These are phyloP conservation scores for Neonectria coccinea DNA, from an alignment of 2,329 filamentous ascomycete species.

Conservation along the genomic window DNA sequence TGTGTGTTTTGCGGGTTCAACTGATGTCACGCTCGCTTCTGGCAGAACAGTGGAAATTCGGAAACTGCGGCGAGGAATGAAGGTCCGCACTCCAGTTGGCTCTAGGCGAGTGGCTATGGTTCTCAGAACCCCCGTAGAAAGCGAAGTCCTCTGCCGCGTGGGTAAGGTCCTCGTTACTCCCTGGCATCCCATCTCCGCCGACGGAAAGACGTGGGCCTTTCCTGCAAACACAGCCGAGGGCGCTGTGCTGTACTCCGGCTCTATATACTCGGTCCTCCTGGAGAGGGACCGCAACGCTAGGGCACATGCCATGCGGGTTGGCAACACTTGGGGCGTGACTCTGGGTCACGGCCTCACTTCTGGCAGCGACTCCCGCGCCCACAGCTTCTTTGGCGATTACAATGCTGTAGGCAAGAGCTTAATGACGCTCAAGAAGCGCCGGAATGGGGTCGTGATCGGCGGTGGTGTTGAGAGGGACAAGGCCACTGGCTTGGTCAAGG, in stretches of 20 bases:
- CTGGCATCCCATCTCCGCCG: constrained; percentile 67
- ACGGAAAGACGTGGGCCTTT: constrained; percentile 59
- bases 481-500: constrained; percentile 54
- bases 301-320: constrained; percentile 64
- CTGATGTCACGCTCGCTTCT: constrained; percentile 58
- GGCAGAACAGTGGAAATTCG: constrained; percentile 55
- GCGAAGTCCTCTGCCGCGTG: constrained; percentile 58
- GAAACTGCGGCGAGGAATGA: constrained; percentile 58
- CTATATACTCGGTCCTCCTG: constrained; percentile 68
- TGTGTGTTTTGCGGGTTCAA: constrained; percentile 66
- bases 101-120: constrained; percentile 62
- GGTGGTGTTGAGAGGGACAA: constrained; percentile 55
- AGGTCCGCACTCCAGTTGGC: constrained; percentile 64
- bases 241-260: constrained; percentile 59
- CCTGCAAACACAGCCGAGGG: constrained; percentile 53
- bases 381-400: constrained; percentile 68
- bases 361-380: constrained; percentile 55
- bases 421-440: constrained; percentile 48
- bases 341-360: constrained; percentile 66
- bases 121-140: constrained; percentile 60
- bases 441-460: constrained; percentile 58
- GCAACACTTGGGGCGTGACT: constrained; percentile 65
- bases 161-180: constrained; percentile 64
- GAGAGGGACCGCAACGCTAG: constrained; percentile 56
- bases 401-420: constrained; percentile 56